These are phyloP conservation scores for Chaetomium globosum DNA, from an alignment of 2,329 filamentous ascomycete genomes.

Conservation along the genomic window DNA sequence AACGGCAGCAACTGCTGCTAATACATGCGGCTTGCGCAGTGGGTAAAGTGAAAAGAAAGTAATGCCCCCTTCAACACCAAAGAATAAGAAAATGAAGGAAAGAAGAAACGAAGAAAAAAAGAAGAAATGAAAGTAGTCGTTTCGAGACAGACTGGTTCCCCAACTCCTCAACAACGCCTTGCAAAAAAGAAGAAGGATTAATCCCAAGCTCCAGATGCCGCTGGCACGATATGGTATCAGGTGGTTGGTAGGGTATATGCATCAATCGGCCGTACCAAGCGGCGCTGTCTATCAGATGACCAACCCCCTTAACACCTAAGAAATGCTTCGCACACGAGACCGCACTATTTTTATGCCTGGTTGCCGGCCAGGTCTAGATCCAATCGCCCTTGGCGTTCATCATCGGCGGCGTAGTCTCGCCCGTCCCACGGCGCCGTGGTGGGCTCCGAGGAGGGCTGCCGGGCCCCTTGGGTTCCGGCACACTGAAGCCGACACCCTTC, in stretches of 20 bases:
- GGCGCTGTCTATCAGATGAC: conserved; percentile 19
- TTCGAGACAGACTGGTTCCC: conserved; percentile 2
- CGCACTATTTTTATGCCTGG: conserved; percentile 17
- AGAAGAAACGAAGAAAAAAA: background rate
- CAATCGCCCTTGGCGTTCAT: conserved; percentile 38
- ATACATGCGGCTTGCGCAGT: background rate
- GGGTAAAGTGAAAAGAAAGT: background rate
- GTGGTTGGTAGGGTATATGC: background rate
- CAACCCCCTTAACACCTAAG: conserved; percentile 27
- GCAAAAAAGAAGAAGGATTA: background rate
- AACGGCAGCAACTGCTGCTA: background rate
- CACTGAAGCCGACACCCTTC: conserved; percentile 48
- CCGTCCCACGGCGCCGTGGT: conserved; percentile 27
- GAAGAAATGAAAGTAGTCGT: conserved; percentile 3
- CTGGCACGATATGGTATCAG: background rate
- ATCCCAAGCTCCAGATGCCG: background rate
- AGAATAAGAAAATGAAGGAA: background rate
- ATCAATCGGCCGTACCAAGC: conserved; percentile 12
- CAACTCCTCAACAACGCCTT: conserved; percentile 19
- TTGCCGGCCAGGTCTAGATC: conserved; percentile 36
- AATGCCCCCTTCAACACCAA: background rate
- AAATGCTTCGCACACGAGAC: conserved; percentile 30
- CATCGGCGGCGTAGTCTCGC: conserved; percentile 25
- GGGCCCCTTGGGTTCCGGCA: conserved; percentile 36
- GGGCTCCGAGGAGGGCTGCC: conserved; percentile 28